Evolutionary conservation across 2,329 filamentous ascomycete genomes (phyloP).

Genomic region (Fusarium sp.): DNA sequence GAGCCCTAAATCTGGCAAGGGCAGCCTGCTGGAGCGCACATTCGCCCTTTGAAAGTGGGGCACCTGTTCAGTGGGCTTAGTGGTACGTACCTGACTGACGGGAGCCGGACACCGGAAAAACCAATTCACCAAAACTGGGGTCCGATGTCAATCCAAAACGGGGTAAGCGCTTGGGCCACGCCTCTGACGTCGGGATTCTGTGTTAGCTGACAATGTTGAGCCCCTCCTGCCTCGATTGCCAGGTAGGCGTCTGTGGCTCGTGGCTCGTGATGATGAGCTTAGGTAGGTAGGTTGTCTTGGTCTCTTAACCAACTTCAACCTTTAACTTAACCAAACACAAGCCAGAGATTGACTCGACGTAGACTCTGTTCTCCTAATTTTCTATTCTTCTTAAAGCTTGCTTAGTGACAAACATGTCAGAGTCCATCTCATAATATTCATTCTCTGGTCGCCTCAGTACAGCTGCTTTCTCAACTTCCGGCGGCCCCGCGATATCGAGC

Average conservation of each 20-base stretch:
- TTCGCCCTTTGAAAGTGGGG: constrained; percentile 7
- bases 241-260: constrained; percentile 15
- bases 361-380: background rate
- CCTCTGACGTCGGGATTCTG: constrained; percentile 42
- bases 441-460: constrained; percentile 22
- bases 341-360: background rate
- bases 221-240: constrained; percentile 27
- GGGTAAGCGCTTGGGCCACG: constrained; percentile 40
- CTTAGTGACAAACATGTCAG: constrained; percentile 30
- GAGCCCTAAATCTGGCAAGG: constrained; percentile 49
- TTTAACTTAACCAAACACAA: constrained; percentile 11
- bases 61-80: background rate
- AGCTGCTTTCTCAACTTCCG: constrained; percentile 34
- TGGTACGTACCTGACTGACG: background rate
- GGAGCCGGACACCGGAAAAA: constrained; percentile 35
- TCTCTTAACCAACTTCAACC: constrained; percentile 9
- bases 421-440: constrained; percentile 31
- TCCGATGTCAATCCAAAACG: background rate
- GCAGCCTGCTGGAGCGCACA: constrained; percentile 25
- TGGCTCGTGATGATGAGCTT: constrained; percentile 40
- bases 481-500: constrained; percentile 27
- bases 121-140: constrained; percentile 21
- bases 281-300: no score
- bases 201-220: constrained; percentile 17
- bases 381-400: constrained; percentile 4